Evolutionary conservation across 1,139 yeast species (phyloP), one percentile per base, ranked within the genome.

Genomic region (Spathaspora sp.): DNA sequence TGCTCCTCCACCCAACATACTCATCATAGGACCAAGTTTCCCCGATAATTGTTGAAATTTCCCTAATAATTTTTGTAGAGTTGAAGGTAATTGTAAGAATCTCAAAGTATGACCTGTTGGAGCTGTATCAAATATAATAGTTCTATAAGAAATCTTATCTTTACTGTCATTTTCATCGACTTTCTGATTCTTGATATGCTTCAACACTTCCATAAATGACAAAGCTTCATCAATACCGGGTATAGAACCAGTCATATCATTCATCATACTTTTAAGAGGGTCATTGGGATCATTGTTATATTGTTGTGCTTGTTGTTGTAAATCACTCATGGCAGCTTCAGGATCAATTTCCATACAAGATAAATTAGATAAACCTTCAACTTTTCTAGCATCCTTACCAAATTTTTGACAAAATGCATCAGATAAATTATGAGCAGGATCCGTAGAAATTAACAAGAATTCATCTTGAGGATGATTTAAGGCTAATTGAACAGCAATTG

Each of bases 341-440:
- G 99, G 98, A 61, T 93, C 99, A 61, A 93, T 93, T 68, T 93
- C 99, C 99, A 93, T 93, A 73, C 98, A 95, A 39, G 91, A 86
- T 59, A 93, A 78, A 63, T 93, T 93, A 42, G 78, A 63, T 68
- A 91, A 78, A 1, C 98, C 98, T 39, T 93, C 89, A 24, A 93
- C 98, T 48, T 84, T 80, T 60, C 97, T 81, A 8, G 99, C 98
- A 58, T 93, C 99, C 64, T 93, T 93, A 56, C 96, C 96, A 61
- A 93, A 93, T 66, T 93, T 93, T 65, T 93, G 99, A 63, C 97
- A 96, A 68, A 93, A 93, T 0, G 99, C 99, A 66, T 93, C 99
- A 29, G 96, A 87, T 57, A 93, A 76, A 65, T 93, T 93, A 67
- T 93, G 99, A 3, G 99, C 99, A 23, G 99, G 99, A 68, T 93